Evolutionary conservation across 208 protist genomes (phyloP).

Genomic region (Lotmaria passim): DNA sequence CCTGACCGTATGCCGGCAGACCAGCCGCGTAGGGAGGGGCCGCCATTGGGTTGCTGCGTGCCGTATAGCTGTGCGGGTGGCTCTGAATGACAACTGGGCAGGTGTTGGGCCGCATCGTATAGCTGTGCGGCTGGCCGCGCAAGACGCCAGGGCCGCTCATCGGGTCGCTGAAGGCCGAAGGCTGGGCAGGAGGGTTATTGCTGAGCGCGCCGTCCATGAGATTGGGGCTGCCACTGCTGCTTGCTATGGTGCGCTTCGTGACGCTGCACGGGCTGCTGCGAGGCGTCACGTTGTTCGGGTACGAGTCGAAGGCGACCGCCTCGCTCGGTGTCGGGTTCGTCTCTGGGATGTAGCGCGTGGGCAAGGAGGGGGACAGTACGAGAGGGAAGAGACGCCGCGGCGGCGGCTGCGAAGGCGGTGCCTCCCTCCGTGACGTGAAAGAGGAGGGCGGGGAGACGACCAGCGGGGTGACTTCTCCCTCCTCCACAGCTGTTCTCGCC

Average conservation of each 20-base stretch:
- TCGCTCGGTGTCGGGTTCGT: constrained; percentile 3
- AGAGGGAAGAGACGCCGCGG: background rate
- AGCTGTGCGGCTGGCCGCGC: constrained; percentile 11
- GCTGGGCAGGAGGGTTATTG: background rate
- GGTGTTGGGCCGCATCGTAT: background rate
- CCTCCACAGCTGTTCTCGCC: constrained; percentile 3
- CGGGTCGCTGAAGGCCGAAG: background rate
- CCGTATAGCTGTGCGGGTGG: constrained; percentile 17
- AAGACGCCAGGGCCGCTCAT: background rate
- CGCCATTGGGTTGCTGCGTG: background rate
- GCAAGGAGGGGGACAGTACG: background rate
- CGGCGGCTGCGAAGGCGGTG: background rate
- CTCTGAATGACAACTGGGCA: background rate
- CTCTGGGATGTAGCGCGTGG: constrained; percentile 4
- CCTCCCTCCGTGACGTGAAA: background rate
- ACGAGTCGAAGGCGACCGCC: constrained; percentile 20
- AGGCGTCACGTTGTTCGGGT: constrained; percentile 11
- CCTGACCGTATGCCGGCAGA: constrained; percentile 9
- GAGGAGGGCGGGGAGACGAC: background rate
- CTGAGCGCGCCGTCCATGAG: background rate
- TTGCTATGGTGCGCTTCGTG: background rate
- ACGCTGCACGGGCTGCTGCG: constrained; percentile 3
- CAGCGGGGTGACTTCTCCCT: background rate
- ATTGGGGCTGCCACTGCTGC: background rate
- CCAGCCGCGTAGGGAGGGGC: too few relatives aligned